Percentiles rank a stretch among this genome's conserved stretches.
These are phyloP conservation scores for Eucalyptus virginea DNA, from an alignment of 345 rosid species.

Conservation along the genomic window DNA sequence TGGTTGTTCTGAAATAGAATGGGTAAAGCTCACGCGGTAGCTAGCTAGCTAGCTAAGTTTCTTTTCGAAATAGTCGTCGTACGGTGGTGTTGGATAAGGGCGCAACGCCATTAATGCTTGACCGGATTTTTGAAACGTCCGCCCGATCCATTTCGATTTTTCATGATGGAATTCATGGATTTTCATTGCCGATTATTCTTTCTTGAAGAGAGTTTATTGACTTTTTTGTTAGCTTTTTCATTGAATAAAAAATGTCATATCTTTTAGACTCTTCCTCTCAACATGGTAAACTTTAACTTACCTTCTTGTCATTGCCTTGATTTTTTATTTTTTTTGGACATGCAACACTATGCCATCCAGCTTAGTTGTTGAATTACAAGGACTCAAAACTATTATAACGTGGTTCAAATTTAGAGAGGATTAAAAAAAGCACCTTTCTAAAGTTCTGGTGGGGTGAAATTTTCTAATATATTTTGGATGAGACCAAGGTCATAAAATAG, in stretches of 20 bases:
- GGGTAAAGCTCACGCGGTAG: neutral
- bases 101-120: neutral
- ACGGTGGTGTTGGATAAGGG: neutral
- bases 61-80: neutral
- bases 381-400: neutral
- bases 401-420: neutral
- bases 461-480: neutral
- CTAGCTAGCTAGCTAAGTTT: neutral
- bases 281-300: constrained; percentile 9
- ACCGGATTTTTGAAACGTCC: neutral
- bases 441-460: neutral
- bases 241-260: constrained; percentile 2
- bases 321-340: neutral
- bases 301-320: too few species aligned
- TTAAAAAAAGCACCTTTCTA: neutral
- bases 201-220: too few species aligned
- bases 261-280: constrained; percentile 27
- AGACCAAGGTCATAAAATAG: neutral
- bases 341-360: neutral
- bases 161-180: neutral
- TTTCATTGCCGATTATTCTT: neutral
- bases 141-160: neutral
- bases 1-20: neutral
- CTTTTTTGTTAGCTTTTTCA: neutral
- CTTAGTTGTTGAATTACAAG: neutral